Percentiles rank a stretch among this genome's conserved stretches.
Evolutionary conservation across 768 basidiomycete genomes (phyloP).

Genomic region (Kwoniella mangroviensis): DNA sequence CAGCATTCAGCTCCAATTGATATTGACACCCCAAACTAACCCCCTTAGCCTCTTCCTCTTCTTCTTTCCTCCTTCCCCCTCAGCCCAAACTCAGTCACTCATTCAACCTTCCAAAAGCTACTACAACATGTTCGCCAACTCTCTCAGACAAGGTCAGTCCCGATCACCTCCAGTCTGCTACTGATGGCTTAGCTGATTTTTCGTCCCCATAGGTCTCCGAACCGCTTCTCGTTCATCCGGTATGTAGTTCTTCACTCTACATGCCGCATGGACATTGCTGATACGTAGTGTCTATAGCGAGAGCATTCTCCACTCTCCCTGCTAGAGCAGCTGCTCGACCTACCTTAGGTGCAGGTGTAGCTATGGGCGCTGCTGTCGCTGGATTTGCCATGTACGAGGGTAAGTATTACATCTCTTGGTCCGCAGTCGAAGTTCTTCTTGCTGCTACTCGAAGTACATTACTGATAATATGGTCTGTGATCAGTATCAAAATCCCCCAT

Average conservation of each 20-base stretch:
- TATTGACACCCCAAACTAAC: neutral
- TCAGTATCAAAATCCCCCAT: conserved; percentile 27
- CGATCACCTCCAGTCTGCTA: neutral
- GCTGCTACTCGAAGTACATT: neutral
- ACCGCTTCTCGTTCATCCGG: conserved; percentile 49
- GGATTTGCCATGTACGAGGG: conserved; percentile 43
- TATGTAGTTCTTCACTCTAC: conserved; percentile 19
- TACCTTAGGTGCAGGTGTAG: conserved; percentile 30
- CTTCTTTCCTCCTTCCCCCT: neutral
- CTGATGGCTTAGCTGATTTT: conserved; percentile 13
- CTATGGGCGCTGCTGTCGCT: conserved; percentile 38
- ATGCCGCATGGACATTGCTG: conserved; percentile 9
- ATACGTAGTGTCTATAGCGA: conserved; percentile 26
- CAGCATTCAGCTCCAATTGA: neutral
- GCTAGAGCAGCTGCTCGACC: conserved; percentile 31
- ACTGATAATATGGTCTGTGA: neutral
- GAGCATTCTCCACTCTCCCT: conserved; percentile 47
- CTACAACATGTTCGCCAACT: conserved; percentile 43
- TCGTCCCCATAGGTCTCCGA: conserved; percentile 38
- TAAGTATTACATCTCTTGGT: conserved; percentile 9
- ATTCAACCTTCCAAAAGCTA: conserved; percentile 2
- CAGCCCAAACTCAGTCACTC: conserved; percentile 6
- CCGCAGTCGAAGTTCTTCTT: neutral
- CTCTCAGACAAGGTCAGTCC: conserved; percentile 43
- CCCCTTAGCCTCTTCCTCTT: conserved; percentile 9